Evolutionary conservation across 306 rosid species (phyloP).

Genomic region (Vigna unguiculata): DNA sequence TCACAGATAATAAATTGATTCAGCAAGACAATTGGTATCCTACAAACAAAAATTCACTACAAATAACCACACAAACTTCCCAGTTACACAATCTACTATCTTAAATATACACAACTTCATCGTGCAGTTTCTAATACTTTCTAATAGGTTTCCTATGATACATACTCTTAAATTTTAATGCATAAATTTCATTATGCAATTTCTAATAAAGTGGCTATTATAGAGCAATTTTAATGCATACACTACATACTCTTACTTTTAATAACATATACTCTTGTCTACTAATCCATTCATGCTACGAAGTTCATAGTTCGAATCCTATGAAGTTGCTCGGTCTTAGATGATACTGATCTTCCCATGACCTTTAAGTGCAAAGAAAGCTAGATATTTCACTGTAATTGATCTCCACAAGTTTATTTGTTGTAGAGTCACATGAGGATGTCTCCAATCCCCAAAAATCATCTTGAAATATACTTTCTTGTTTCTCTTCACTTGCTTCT

Average conservation of each 20-base stretch:
- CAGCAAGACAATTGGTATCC: background rate
- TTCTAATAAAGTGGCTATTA: background rate
- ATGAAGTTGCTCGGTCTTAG: constrained; percentile 24
- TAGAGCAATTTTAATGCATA: too few relatives aligned
- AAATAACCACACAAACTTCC: background rate
- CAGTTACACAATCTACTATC: background rate
- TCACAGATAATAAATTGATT: too few relatives aligned
- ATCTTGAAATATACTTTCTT: background rate
- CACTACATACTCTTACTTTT: too few relatives aligned
- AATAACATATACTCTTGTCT: background rate
- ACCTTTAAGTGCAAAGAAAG: constrained; percentile 9
- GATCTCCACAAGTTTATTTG: constrained; percentile 16
- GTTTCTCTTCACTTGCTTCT: background rate
- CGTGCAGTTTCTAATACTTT: background rate
- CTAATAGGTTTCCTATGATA: background rate
- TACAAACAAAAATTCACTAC: background rate
- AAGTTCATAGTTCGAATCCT: background rate
- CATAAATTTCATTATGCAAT: background rate
- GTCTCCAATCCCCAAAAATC: constrained; percentile 10
- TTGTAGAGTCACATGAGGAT: constrained; percentile 46
- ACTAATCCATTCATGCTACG: background rate
- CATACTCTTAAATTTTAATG: background rate
- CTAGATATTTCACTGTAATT: background rate
- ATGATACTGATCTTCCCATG: constrained; percentile 26
- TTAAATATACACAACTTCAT: too few relatives aligned